Percentiles rank a stretch among this genome's conserved stretches.
These are phyloP conservation scores for Pichia heedii DNA, from an alignment of 805 yeast genomes.

Conservation along the genomic window DNA sequence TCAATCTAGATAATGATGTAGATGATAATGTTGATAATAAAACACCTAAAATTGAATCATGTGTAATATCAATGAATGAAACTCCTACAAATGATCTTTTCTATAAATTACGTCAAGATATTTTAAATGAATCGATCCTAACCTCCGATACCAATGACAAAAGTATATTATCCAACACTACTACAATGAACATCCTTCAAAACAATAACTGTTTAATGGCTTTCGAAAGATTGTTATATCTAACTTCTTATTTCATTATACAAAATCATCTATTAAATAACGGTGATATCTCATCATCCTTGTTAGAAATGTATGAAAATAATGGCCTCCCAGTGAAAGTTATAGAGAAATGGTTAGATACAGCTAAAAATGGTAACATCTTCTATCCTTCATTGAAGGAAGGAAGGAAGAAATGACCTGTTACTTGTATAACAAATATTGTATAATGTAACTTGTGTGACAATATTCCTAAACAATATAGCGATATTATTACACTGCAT, in stretches of 20 bases:
- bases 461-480: too few relatives aligned
- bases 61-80: conserved; percentile 1
- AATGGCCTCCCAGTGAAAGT: conserved; percentile 1
- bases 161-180: conserved; percentile 10
- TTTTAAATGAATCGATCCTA: not conserved
- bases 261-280: not conserved
- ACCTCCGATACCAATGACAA: conserved; percentile 6
- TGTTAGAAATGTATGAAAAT: conserved; percentile 1
- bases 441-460: too few relatives aligned
- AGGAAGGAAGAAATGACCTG: too few relatives aligned
- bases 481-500: too few relatives aligned
- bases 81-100: not conserved
- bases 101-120: conserved; percentile 1
- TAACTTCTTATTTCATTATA: not conserved
- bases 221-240: conserved; percentile 3
- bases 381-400: not conserved
- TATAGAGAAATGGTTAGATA: conserved; percentile 1
- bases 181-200: not conserved
- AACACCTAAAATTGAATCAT: conserved; percentile 5
- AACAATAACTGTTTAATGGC: conserved; percentile 3
- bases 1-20: conserved; percentile 17
- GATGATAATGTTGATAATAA: conserved; percentile 7
- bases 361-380: not conserved
- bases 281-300: not conserved
- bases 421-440: too few relatives aligned